A percentile compares a stretch with the other conserved stretches of the same genome.
Evolutionary conservation across 2,329 filamentous ascomycete species (phyloP).

Genomic region (Magnaporthales sp.): DNA sequence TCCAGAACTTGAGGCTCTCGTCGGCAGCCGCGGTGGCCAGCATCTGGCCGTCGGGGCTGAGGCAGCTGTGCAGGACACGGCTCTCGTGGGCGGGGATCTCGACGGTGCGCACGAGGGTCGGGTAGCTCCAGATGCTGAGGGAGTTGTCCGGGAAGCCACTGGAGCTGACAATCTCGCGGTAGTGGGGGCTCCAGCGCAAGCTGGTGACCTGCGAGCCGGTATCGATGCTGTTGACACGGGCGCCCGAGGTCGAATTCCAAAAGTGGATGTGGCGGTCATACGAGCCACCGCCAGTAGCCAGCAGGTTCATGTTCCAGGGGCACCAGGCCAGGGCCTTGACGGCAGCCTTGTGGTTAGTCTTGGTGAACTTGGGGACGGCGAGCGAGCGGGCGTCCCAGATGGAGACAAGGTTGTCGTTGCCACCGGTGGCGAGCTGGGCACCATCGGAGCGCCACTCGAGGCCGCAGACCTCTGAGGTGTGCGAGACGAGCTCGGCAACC

Average conservation of each 20-base stretch:
- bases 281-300: conserved; percentile 91
- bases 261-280: conserved; percentile 99
- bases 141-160: conserved; percentile 99
- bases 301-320: conserved; percentile 95
- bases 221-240: conserved; percentile 97
- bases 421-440: conserved; percentile 91
- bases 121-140: conserved; percentile 98
- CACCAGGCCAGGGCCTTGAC: conserved; percentile 99
- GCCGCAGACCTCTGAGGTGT: conserved; percentile 96
- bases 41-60: conserved; percentile 97
- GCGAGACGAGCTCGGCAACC: conserved; percentile 90
- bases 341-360: conserved; percentile 98
- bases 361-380: conserved; percentile 93
- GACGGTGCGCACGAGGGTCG: conserved; percentile 90
- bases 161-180: conserved; percentile 96
- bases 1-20: conserved; percentile 99
- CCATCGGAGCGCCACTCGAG: conserved; percentile 97
- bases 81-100: conserved; percentile 98
- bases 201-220: conserved; percentile 96
- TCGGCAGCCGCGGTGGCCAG: conserved; percentile 92
- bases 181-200: conserved; percentile 90
- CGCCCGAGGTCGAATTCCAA: conserved; percentile 98
- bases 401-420: conserved; percentile 97
- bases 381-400: conserved; percentile 98
- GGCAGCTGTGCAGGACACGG: conserved; percentile 88